These are phyloP conservation scores for Cenchrus fungigraminus DNA, from an alignment of 176 grass and related monocot species.

Conservation along the genomic window DNA sequence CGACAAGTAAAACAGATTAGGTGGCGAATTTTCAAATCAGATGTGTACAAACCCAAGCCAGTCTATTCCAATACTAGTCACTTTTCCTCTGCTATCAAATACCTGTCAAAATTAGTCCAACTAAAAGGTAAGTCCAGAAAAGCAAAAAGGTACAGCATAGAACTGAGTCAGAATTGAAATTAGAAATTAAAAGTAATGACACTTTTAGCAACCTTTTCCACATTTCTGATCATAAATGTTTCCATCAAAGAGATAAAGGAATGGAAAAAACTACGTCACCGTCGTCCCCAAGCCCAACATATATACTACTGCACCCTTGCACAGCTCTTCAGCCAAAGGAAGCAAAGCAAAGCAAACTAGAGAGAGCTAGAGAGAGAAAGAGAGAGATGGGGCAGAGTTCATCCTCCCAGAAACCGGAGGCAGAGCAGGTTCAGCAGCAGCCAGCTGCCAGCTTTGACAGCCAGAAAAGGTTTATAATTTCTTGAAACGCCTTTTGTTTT, in stretches of 20 bases:
- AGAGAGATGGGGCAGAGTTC: constrained; percentile 28
- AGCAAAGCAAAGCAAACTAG: not conserved
- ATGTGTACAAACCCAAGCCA: not conserved
- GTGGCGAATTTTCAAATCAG: not conserved
- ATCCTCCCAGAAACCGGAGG: not conserved
- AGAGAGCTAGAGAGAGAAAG: not conserved
- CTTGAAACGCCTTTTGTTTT: not conserved
- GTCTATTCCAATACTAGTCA: too few relatives aligned
- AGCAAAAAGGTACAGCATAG: not conserved
- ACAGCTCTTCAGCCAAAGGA: not conserved
- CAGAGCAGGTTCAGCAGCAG: not conserved
- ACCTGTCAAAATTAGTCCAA: not conserved
- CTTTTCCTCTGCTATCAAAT: too few relatives aligned
- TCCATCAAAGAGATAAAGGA: not conserved
- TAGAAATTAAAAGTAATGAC: not conserved
- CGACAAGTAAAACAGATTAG: not conserved
- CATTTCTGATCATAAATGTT: not conserved
- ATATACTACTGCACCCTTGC: not conserved
- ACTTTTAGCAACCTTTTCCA: not conserved
- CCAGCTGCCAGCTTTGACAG: not conserved
- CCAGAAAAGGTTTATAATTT: constrained; percentile 5
- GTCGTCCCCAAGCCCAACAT: not conserved
- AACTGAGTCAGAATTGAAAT: too few relatives aligned
- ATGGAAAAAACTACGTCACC: not conserved
- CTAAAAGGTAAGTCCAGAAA: not conserved